Evolutionary conservation across 2,329 filamentous ascomycete species (phyloP).

Genomic region (Diaporthe eres): DNA sequence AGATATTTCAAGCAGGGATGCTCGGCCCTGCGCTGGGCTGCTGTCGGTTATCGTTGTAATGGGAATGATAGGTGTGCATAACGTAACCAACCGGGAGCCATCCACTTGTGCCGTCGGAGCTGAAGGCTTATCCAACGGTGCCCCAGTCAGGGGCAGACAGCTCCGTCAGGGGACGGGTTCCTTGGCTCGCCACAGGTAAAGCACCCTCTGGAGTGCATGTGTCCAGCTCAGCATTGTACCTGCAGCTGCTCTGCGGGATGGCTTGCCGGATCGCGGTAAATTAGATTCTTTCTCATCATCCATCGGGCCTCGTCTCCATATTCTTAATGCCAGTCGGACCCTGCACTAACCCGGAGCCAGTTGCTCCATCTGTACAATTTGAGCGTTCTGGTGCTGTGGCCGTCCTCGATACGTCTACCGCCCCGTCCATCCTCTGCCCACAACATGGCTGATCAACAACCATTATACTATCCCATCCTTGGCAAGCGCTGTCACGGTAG

Average conservation of each 20-base stretch:
- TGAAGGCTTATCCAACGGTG: background rate
- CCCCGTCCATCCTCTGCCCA: background rate
- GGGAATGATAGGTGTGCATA: background rate
- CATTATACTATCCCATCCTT: conserved; percentile 5
- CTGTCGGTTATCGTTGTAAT: background rate
- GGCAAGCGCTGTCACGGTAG: background rate
- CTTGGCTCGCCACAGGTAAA: conserved; percentile 18
- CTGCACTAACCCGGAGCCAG: conserved; percentile 24
- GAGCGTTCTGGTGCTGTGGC: background rate
- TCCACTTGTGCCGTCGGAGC: background rate
- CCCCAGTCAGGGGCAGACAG: conserved; percentile 3
- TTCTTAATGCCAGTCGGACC: background rate
- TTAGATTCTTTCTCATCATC: conserved; percentile 9
- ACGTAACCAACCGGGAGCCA: background rate
- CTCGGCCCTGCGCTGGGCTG: background rate
- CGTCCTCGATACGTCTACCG: background rate
- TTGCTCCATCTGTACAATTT: conserved; percentile 6
- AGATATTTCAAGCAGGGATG: conserved; percentile 4
- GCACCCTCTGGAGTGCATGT: background rate
- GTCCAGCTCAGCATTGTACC: background rate
- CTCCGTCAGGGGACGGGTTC: background rate
- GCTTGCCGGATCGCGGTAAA: conserved; percentile 3
- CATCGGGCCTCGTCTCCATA: conserved; percentile 22
- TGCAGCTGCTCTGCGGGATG: conserved; percentile 19
- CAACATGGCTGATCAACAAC: background rate